Evolutionary conservation across 768 basidiomycete species (phyloP).

Genomic region (Lactarius sp.): DNA sequence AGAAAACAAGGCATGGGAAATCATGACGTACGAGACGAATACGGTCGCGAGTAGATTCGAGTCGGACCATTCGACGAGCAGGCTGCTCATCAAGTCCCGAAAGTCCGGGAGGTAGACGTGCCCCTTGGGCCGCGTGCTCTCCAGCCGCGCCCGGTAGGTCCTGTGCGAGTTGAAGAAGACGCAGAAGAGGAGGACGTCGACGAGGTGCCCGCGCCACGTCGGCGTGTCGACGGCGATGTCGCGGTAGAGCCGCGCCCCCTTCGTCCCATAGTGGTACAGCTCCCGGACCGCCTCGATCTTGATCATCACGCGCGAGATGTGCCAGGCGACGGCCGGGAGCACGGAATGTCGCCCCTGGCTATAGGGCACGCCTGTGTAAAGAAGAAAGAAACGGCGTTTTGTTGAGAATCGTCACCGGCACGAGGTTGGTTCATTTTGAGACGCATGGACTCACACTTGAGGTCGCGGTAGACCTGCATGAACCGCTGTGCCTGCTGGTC

Average conservation of each 20-base stretch:
- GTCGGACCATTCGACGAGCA: conserved; percentile 17
- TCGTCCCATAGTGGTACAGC: conserved; percentile 12
- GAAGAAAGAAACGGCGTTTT: no score
- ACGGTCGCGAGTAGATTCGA: conserved; percentile 16
- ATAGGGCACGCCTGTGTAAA: not conserved
- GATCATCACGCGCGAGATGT: conserved; percentile 15
- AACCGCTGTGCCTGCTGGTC: conserved; percentile 14
- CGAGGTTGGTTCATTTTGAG: no score
- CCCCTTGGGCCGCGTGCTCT: conserved; percentile 9
- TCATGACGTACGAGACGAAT: conserved; percentile 12
- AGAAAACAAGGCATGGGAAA: no score
- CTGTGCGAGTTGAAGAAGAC: conserved; percentile 9
- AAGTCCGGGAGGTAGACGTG: conserved; percentile 13
- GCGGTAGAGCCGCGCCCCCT: conserved; percentile 10
- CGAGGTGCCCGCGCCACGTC: conserved; percentile 3
- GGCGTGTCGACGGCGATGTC: conserved; percentile 7
- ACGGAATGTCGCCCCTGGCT: not conserved
- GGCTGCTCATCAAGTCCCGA: not conserved
- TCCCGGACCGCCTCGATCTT: conserved; percentile 12
- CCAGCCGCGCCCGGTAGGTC: conserved; percentile 7
- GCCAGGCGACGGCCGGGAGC: conserved; percentile 13
- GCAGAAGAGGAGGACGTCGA: conserved; percentile 9
- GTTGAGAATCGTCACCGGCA: no score
- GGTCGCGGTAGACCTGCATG: conserved; percentile 17
- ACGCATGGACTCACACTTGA: conserved; percentile 2